These are phyloP conservation scores for Petasospora rhodanensis DNA, from an alignment of 1,139 yeast genomes.

Conservation along the genomic window DNA sequence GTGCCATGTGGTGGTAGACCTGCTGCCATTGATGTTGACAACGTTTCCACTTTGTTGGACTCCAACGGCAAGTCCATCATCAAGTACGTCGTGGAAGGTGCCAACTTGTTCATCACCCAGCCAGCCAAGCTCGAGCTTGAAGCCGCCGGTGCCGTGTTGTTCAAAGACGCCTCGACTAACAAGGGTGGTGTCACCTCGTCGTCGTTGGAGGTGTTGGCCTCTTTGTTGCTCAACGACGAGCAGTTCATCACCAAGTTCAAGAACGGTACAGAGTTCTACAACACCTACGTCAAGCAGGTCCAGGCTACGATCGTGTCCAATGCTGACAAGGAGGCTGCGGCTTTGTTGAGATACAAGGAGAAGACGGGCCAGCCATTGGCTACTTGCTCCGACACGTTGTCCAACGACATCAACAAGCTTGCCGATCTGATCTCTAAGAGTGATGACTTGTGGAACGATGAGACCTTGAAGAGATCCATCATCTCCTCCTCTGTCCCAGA, in stretches of 20 bases:
- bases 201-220: slow-evolving; percentile 91
- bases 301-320: slow-evolving; percentile 71
- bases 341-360: slow-evolving; percentile 71
- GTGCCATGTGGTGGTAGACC: slow-evolving; percentile 99
- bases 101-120: slow-evolving; percentile 92
- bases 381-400: slow-evolving; percentile 77
- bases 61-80: slow-evolving; percentile 67
- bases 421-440: slow-evolving; percentile 85
- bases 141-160: slow-evolving; percentile 77
- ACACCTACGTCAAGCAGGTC: slow-evolving; percentile 76
- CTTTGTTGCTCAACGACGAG: slow-evolving; percentile 84
- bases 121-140: slow-evolving; percentile 86
- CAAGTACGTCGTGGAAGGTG: slow-evolving; percentile 95
- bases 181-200: slow-evolving; percentile 99
- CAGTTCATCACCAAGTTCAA: slow-evolving; percentile 58
- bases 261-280: slow-evolving; percentile 67
- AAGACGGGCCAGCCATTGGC: slow-evolving; percentile 54
- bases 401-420: slow-evolving; percentile 81
- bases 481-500: slow-evolving; percentile 75
- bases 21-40: slow-evolving; percentile 86
- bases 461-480: slow-evolving; percentile 69
- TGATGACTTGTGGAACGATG: slow-evolving; percentile 84
- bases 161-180: slow-evolving; percentile 96
- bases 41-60: slow-evolving; percentile 70
- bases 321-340: slow-evolving; percentile 82